A percentile compares a stretch with the other conserved stretches of the same genome.
Conservation (phyloP, 495 filamentous ascomycete species). For the Polyplosphaeria fusca region DNA sequence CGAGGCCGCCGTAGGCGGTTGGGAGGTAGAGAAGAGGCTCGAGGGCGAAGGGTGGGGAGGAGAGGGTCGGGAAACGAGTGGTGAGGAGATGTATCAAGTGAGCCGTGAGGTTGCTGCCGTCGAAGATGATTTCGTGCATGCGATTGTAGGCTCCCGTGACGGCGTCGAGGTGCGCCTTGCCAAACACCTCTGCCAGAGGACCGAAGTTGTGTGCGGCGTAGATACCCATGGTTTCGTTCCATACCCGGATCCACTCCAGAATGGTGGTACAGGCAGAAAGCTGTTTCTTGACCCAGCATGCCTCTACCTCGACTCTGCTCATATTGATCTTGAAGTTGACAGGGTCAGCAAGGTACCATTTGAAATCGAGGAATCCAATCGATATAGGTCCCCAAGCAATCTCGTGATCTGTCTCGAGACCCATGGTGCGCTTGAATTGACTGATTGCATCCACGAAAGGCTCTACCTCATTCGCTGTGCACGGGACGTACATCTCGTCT, state of each 20-base stretch:
- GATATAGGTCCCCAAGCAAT: not conserved
- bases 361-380: constrained; percentile 14
- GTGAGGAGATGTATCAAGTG: constrained; percentile 12
- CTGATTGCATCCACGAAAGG: not conserved
- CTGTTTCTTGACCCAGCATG: constrained; percentile 15
- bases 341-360: not conserved
- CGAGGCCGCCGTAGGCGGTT: constrained; percentile 22
- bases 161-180: constrained; percentile 20
- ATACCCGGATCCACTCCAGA: constrained; percentile 23
- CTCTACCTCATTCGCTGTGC: constrained; percentile 9
- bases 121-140: constrained; percentile 22
- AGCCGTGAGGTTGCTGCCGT: constrained; percentile 3
- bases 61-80: not conserved
- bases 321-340: constrained; percentile 17
- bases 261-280: constrained; percentile 17
- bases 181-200: constrained; percentile 21
- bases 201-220: constrained; percentile 22
- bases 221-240: constrained; percentile 17
- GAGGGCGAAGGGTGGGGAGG: not conserved
- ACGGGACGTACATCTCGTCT: constrained; percentile 20
- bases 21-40: constrained; percentile 29
- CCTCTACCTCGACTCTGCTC: constrained; percentile 10
- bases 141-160: constrained; percentile 8
- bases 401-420: not conserved
- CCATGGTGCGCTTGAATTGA: constrained; percentile 3